Conservation (phyloP, 2,329 filamentous ascomycete genomes). For the Trichoderma atrobrunneum region DNA sequence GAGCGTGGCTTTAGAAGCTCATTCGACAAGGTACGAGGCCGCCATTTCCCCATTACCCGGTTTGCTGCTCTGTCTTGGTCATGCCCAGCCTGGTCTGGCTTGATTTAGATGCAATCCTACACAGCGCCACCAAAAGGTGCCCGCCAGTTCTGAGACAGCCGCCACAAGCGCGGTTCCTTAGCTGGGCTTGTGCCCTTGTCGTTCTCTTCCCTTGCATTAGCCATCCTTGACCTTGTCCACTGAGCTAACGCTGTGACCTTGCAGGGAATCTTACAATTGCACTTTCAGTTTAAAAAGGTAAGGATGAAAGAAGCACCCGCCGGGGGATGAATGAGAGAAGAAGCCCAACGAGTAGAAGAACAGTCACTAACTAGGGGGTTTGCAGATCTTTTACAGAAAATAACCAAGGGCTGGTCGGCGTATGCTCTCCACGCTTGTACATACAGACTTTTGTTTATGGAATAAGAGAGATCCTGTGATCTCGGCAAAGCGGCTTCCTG, state of each 20-base stretch:
- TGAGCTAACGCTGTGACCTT: constrained; percentile 5
- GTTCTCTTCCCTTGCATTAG: not conserved
- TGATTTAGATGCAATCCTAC: constrained; percentile 8
- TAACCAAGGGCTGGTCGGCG: constrained; percentile 27
- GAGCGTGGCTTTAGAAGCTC: constrained; percentile 94
- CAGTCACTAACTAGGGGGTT: constrained; percentile 25
- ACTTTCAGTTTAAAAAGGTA: constrained; percentile 99
- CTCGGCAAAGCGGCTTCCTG: not conserved
- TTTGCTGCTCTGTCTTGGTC: constrained; percentile 19
- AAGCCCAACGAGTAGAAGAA: not conserved
- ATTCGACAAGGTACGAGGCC: constrained; percentile 81
- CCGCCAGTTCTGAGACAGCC: not conserved
- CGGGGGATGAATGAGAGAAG: not conserved
- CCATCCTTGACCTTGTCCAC: constrained; percentile 15
- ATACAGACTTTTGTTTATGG: not conserved
- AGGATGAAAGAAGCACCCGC: constrained; percentile 20
- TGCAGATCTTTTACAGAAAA: constrained; percentile 57
- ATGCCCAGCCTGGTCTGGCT: constrained; percentile 12
- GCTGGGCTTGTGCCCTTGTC: not conserved
- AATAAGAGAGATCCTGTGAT: not conserved
- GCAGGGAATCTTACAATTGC: constrained; percentile 88
- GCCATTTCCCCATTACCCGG: constrained; percentile 20
- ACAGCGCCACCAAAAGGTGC: not conserved
- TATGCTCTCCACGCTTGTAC: not conserved
- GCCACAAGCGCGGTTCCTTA: constrained; percentile 18